Percentiles rank a stretch among this genome's conserved stretches.
Evolutionary conservation across 345 rosid genomes (phyloP).

Genomic region (Dipteronia dyeriana): DNA sequence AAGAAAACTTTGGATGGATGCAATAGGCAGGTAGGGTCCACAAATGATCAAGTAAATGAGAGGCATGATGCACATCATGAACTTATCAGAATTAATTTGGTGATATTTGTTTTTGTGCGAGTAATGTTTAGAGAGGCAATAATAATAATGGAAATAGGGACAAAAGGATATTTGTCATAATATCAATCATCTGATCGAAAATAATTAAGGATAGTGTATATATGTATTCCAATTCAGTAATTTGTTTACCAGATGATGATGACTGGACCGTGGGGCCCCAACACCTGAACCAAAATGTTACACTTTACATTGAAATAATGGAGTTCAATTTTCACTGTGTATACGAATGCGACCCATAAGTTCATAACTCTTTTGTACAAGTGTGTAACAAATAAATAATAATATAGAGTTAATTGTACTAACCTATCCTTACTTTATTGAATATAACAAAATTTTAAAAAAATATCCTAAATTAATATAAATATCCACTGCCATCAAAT

Average conservation of each 20-base stretch:
- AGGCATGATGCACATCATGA: conserved; percentile 13
- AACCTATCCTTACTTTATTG: too few relatives aligned
- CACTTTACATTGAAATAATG: conserved; percentile 21
- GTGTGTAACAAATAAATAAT: too few relatives aligned
- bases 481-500: too few relatives aligned
- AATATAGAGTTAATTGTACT: too few relatives aligned
- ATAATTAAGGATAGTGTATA: conserved; percentile 19
- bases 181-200: conserved; percentile 21
- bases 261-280: conserved; percentile 35
- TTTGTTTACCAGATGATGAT: conserved; percentile 14
- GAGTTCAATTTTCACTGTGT: conserved; percentile 17
- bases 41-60: conserved; percentile 17
- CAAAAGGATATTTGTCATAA: conserved; percentile 34
- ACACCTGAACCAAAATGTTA: background rate
- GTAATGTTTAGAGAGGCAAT: conserved; percentile 18
- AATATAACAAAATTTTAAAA: too few relatives aligned
- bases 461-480: too few relatives aligned
- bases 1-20: conserved; percentile 22
- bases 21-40: conserved; percentile 16
- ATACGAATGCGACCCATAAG: background rate
- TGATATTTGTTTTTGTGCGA: conserved; percentile 21
- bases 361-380: background rate
- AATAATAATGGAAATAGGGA: conserved; percentile 36
- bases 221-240: too few relatives aligned
- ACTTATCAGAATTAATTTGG: conserved; percentile 25